Base-by-base conservation (phyloP, 164 flowering plant species). In the Tinospora cordifolia region DNA sequence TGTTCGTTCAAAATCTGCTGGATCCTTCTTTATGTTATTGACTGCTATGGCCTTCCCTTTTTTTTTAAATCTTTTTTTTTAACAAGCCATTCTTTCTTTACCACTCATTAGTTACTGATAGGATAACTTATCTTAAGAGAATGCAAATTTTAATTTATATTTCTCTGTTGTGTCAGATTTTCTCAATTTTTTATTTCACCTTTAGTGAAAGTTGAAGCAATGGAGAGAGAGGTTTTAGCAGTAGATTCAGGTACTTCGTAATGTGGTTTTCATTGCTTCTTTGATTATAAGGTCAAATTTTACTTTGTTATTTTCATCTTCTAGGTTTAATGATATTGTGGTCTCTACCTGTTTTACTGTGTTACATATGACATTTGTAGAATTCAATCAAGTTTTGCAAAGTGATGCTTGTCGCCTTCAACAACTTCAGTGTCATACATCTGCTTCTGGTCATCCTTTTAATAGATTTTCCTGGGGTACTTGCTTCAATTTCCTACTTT, bases 331-430 rank as follows among this genome's bases (percentile, higher is more conserved):
- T 46, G 24, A 26, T 38, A 54, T 69, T 69, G 25, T 59, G 25
- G 38, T n/a, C n/a, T 36, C 39, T 74, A 4, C 79, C 51, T 66
- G 44, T 69, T 63, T 12, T 19, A 27, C 22, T 36, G 14, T 4
- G 13, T 14, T 68, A 69, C 22, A 44, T 46, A 24, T 66, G 71
- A 69, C 63, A 69, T 69, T 62, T 41, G 14, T 74, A 94, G 99
- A 95, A 75, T 95, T 92, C 75, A 89, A 92, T 79, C 99, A 92
- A 86, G 93, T 75, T 71, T 75, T 91, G 81, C 99, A 95, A 81
- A 92, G 57, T 87, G 99, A 95, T 82, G 78, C 81, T 65, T 92
- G 94, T 70, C 99, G 99, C n/a, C 97, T 92, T 81, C 94, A 95
- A 74, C 99, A 95, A 71, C 87, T 95, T 54, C 98, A 91, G 71